Conservation (phyloP, 2,329 filamentous ascomycete genomes). For the Ceratocystis diversiconidia region DNA sequence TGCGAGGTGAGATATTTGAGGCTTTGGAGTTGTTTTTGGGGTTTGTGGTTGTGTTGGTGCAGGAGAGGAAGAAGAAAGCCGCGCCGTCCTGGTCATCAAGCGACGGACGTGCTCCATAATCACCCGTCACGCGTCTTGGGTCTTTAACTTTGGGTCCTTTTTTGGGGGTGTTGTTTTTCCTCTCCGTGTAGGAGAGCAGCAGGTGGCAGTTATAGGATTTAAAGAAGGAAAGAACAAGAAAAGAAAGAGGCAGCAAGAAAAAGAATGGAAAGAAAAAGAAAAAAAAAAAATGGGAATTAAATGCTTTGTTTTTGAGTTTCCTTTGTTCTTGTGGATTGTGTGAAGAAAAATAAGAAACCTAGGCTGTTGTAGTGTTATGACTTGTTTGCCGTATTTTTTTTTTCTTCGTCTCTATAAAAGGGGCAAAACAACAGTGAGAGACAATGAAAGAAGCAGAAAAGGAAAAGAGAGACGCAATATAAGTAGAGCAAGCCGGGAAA, state of each 20-base stretch:
- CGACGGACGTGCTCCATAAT: conserved; percentile 14
- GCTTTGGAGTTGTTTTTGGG: background rate
- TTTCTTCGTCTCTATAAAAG: no score
- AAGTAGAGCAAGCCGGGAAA: no score
- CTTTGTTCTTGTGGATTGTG: background rate
- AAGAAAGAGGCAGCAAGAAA: background rate
- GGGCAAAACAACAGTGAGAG: no score
- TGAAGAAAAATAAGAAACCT: background rate
- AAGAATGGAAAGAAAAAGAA: background rate
- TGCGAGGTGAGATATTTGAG: background rate
- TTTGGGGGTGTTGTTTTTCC: no score
- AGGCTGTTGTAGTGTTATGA: background rate
- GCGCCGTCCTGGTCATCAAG: conserved; percentile 8
- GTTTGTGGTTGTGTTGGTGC: conserved; percentile 1
- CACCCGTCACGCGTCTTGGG: conserved; percentile 10
- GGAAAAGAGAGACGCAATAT: no score
- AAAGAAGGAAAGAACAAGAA: background rate
- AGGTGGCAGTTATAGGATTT: background rate
- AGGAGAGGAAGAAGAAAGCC: conserved; percentile 8
- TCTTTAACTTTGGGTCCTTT: no score
- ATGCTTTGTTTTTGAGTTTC: background rate
- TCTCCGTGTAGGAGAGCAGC: background rate
- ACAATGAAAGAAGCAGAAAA: no score
- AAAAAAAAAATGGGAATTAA: background rate
- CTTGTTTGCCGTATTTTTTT: background rate